A percentile compares a stretch with the other conserved stretches of the same genome.
Evolutionary conservation across 805 yeast species (phyloP).

Genomic region (Candida mattraensis): DNA sequence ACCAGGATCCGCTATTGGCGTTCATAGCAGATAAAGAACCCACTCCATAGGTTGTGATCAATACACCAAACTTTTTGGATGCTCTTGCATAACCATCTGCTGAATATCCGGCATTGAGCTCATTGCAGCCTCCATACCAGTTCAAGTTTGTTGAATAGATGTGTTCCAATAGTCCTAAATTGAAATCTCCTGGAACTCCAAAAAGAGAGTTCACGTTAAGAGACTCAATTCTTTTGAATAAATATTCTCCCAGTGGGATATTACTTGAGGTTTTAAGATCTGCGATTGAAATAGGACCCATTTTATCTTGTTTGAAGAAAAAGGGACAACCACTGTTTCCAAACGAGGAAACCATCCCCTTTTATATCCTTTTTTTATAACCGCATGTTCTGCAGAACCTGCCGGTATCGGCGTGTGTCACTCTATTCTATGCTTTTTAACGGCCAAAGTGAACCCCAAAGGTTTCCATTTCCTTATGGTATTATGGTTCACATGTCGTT

Average conservation of each 20-base stretch:
- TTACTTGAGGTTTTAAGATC: slow-evolving; percentile 6
- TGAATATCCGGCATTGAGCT: slow-evolving; percentile 84
- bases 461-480: no score
- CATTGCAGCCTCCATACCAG: slow-evolving; percentile 88
- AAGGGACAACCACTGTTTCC: slow-evolving; percentile 2
- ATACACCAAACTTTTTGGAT: slow-evolving; percentile 62
- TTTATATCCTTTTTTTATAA: no score
- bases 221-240: slow-evolving; percentile 57
- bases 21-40: slow-evolving; percentile 86
- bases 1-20: slow-evolving; percentile 79
- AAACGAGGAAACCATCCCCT: no score
- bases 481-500: no score
- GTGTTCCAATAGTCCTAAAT: slow-evolving; percentile 65
- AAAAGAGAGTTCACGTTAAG: slow-evolving; percentile 60
- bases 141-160: slow-evolving; percentile 52
- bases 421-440: no score
- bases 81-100: slow-evolving; percentile 86
- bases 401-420: no score
- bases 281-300: slow-evolving; percentile 12
- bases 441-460: no score
- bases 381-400: no score
- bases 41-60: slow-evolving; percentile 78
- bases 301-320: slow-evolving; percentile 4
- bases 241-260: slow-evolving; percentile 62
- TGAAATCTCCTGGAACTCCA: slow-evolving; percentile 83